Evolutionary conservation across 2,329 filamentous ascomycete species (phyloP), one percentile per base, ranked within the genome.

Genomic region (Aphanoascus verrucosus): DNA sequence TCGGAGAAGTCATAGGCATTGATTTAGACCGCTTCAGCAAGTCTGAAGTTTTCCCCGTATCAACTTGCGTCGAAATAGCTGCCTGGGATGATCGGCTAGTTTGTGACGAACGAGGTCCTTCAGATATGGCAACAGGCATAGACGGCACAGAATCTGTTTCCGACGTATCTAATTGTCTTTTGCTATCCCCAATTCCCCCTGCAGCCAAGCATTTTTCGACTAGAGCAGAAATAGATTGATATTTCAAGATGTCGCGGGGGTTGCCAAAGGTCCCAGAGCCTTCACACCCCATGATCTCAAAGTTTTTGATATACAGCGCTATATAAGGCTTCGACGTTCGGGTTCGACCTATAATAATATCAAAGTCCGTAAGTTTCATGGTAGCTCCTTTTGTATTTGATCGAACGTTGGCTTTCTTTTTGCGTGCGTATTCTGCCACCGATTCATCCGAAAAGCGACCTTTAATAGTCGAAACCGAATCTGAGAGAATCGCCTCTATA

Each of bases 391-490:
- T 60, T 5, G 61, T 62, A 8, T 56, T 58, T 28, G 60, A n/a
- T 55, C 58, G 58, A 15, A 61, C 31, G 11, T 52, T 51, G 5
- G 58, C 55, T 2, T 60, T 57, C 5, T 52, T 56, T 34, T 58
- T 55, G 4, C 35, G 48, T 11, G 45, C n/a, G 48, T 65, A 67
- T 28, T 54, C 28, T 37, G 62, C 53, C 5, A 64, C 52, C 6
- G 66, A 60, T 11, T 62, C 60, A 6, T 53, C 54, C 8, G 65
- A 55, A 32, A 72, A 58, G 19, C 61, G 62, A 5, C 63, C 66
- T 31, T 65, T 60, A 8, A 73, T 65, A 31, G 65, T 64, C 12
- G 66, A 64, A 5, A 58, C 55, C 9, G 63, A 60, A 53, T 72
- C 70, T 28, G 66, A 70, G 43, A 73, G 53, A 20, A 59, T 62